Evolutionary conservation across 2,329 filamentous ascomycete species (phyloP).

Genomic region (Metarhizium guizhouense): DNA sequence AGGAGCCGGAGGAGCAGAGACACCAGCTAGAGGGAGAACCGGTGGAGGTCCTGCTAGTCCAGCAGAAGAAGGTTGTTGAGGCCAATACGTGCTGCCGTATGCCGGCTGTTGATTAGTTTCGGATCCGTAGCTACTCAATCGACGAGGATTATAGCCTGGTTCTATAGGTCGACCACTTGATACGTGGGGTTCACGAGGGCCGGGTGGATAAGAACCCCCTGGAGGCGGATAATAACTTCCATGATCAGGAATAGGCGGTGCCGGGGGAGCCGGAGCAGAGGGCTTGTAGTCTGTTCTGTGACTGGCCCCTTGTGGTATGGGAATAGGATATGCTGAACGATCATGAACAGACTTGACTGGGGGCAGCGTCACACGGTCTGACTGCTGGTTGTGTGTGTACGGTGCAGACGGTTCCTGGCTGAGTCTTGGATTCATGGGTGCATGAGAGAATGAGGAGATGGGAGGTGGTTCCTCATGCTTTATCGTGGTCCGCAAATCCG

Average conservation of each 20-base stretch:
- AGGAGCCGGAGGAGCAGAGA: conserved; percentile 10
- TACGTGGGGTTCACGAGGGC: conserved; percentile 21
- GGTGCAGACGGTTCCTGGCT: conserved; percentile 15
- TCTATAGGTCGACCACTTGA: conserved; percentile 22
- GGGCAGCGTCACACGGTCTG: conserved; percentile 12
- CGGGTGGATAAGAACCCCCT: conserved; percentile 16
- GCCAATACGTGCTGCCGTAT: conserved; percentile 26
- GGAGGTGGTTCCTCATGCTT: conserved; percentile 16
- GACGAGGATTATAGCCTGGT: conserved; percentile 20
- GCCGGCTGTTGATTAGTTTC: conserved; percentile 13
- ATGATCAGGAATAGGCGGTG: conserved; percentile 13
- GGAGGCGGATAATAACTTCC: conserved; percentile 18
- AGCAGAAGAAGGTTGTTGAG: conserved; percentile 18
- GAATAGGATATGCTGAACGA: conserved; percentile 7
- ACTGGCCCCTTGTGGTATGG: not conserved
- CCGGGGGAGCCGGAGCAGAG: conserved; percentile 11
- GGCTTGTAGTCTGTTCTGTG: conserved; percentile 7
- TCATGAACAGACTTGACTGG: conserved; percentile 14
- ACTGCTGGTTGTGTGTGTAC: conserved; percentile 13
- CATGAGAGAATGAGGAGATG: conserved; percentile 12
- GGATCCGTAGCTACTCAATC: conserved; percentile 20
- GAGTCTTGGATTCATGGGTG: conserved; percentile 15
- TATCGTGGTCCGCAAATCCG: conserved; percentile 11
- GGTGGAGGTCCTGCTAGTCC: not conserved
- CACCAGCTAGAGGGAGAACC: conserved; percentile 1